Evolutionary conservation across 768 basidiomycete genomes (phyloP), one percentile per base, ranked within the genome.

Genomic region (Boletales sp.): DNA sequence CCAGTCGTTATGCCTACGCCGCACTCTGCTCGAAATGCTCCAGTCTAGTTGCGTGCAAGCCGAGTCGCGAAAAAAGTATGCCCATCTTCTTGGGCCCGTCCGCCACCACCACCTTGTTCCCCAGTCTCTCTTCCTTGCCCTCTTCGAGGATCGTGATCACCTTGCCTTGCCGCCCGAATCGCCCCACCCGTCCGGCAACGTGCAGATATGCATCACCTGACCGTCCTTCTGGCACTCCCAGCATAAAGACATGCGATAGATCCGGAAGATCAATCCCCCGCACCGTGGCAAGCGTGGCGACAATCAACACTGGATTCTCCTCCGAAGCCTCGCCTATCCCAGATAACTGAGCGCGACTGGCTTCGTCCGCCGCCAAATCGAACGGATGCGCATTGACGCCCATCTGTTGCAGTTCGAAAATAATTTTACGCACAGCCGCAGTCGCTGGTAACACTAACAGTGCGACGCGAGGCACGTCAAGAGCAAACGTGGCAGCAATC

Each of bases 241-340:
- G 67, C 44, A 89, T 70, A 63, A 91, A 89, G 17, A 90, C 87
- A 61, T 90, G 88, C 41, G 79, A 79, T 57, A 90, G 71, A 53
- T 75, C 76, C 10, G 82, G 83, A 45, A 90, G 66, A 69, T 91
- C 87, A 43, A 91, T 67, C 25, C 88, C 88, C 42, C 89, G 82
- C 33, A 79, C 81, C 17, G 83, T 83, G 15, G 86, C 84, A 19
- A 80, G 69, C 1, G 87, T 89, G 13, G 78, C 76, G 36, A 91
- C 84, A 31, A 91, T 72, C 59, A 90, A 62, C 19, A 68, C 78
- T 19, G 87, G 84, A 58, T 78, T 76, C 58, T 77, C 79, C 34
- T 74, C 65, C 31, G 64, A 53, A 38, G 40, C 57, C 28, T 52
- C 67, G 8, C 60, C 48, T 43, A 42, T 68, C 48, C 70, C 70